Base-by-base conservation (phyloP, 2,329 filamentous ascomycete species). In the Sporothrix pallida region DNA sequence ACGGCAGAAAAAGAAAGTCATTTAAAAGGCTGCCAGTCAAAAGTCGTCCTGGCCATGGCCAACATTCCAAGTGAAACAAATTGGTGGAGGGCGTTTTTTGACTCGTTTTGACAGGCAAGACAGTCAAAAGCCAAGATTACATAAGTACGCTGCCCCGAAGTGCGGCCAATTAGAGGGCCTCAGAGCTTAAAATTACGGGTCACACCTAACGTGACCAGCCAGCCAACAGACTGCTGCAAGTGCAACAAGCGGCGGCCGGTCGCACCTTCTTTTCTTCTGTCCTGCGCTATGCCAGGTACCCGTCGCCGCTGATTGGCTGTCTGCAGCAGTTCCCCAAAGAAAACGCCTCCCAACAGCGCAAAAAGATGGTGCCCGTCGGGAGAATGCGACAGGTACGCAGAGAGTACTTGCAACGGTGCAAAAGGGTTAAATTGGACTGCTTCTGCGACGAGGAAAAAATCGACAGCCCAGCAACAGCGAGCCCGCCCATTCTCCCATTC, bases 271-370 rank as follows among this genome's bases (percentile, higher is more conserved):
- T n/a, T 31, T 50, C n/a, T 31, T 26, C n/a, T 70, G 68, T 70
- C 56, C 23, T 50, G 31, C 56, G 23, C 26, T 46, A 67, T 72
- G 71, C 42, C 71, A 72, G 71, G 71, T 69, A 72, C 71, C 71
- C 52, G 62, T 12, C 2, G 37, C 50, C 8, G 15, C 50, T 69
- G 20, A 72, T 72, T 72, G 71, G 71, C 62, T 52, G 60, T 26
- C 60, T 67, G 46, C 37, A 65, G 60, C 70, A n/a, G 70, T 48
- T 15, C 20, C 52, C 52, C 20, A 46, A 48, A 48, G 56, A 69
- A 37, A 50, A 44, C 20, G 20, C 62, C 15, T 9, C 60, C 37
- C 37, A 62, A 15, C 58, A 26, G 13, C 31, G 31, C 9, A 3
- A 13, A 65, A 67, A 46, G 63, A 67, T 50, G 63, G 44, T 68